Conservation (phyloP, 2,329 filamentous ascomycete species). For the Diaporthe sp. region DNA sequence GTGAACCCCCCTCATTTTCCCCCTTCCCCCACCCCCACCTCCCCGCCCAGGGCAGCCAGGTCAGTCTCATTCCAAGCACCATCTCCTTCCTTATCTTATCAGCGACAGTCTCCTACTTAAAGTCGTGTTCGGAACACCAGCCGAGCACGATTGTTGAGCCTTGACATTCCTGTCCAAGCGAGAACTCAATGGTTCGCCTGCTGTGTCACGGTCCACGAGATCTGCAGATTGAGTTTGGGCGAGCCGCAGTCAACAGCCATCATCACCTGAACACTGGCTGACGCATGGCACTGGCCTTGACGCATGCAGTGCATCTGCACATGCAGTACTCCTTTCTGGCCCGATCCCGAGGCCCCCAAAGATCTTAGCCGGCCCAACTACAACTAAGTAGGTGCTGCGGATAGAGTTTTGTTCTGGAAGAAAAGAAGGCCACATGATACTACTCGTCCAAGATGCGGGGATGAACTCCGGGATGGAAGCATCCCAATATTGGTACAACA, state of each 20-base stretch:
- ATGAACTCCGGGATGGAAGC: not conserved
- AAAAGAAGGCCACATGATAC: not conserved
- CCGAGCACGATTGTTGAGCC: not conserved
- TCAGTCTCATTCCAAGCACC: not conserved
- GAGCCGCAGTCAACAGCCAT: not conserved
- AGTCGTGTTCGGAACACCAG: not conserved
- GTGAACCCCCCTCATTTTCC: too few relatives aligned
- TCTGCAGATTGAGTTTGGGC: slow-evolving; percentile 18
- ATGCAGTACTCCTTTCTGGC: not conserved
- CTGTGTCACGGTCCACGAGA: not conserved
- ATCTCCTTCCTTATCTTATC: slow-evolving; percentile 4
- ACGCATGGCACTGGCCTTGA: not conserved
- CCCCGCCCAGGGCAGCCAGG: not conserved
- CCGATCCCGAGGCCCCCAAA: not conserved
- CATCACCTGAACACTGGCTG: not conserved
- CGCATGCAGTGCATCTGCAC: slow-evolving; percentile 3
- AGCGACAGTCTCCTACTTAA: not conserved
- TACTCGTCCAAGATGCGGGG: slow-evolving; percentile 6
- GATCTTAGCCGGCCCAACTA: not conserved
- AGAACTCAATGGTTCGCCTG: slow-evolving; percentile 4
- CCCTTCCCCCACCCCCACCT: slow-evolving; percentile 13
- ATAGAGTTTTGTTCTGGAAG: not conserved
- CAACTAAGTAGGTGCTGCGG: not conserved
- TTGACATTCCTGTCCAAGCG: not conserved
- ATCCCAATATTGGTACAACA: not conserved